These are phyloP conservation scores for Diatrype stigma DNA, from an alignment of 2,329 filamentous ascomycete species.

Conservation along the genomic window DNA sequence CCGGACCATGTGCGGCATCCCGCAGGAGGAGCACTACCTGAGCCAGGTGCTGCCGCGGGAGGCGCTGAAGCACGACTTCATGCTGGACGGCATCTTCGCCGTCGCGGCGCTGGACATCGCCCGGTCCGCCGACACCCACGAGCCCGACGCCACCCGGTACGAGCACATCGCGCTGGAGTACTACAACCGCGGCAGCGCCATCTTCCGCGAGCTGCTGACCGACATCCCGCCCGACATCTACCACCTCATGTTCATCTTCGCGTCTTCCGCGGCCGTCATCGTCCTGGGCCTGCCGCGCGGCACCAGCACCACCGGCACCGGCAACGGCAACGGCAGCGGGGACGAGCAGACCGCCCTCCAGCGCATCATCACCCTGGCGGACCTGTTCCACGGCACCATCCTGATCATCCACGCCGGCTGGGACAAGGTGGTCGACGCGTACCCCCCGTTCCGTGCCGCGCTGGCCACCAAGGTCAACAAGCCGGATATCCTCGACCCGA, in stretches of 20 bases:
- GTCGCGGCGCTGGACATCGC: constrained; percentile 31
- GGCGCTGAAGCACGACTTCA: constrained; percentile 34
- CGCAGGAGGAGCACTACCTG: constrained; percentile 31
- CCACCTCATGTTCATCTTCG: constrained; percentile 28
- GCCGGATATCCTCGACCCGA: background rate
- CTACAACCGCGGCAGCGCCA: constrained; percentile 27
- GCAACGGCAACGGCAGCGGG: constrained; percentile 8
- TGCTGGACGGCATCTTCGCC: constrained; percentile 34
- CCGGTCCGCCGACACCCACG: constrained; percentile 6
- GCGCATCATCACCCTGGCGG: constrained; percentile 19
- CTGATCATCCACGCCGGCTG: constrained; percentile 20
- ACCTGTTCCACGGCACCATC: constrained; percentile 22
- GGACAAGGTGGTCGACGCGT: constrained; percentile 20
- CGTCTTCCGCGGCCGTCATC: constrained; percentile 23
- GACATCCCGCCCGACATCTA: constrained; percentile 25
- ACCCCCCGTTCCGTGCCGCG: constrained; percentile 16
- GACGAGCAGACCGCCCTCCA: constrained; percentile 16
- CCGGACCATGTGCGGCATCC: constrained; percentile 33
- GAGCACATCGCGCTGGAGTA: constrained; percentile 29
- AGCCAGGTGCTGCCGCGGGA: constrained; percentile 29
- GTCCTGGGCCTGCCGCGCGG: constrained; percentile 25
- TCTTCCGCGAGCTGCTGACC: constrained; percentile 26
- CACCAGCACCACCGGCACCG: constrained; percentile 10
- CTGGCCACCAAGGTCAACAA: background rate
- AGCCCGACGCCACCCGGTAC: constrained; percentile 19